Conservation (phyloP, 768 basidiomycete species). For the Rhizopogon roseolus region DNA sequence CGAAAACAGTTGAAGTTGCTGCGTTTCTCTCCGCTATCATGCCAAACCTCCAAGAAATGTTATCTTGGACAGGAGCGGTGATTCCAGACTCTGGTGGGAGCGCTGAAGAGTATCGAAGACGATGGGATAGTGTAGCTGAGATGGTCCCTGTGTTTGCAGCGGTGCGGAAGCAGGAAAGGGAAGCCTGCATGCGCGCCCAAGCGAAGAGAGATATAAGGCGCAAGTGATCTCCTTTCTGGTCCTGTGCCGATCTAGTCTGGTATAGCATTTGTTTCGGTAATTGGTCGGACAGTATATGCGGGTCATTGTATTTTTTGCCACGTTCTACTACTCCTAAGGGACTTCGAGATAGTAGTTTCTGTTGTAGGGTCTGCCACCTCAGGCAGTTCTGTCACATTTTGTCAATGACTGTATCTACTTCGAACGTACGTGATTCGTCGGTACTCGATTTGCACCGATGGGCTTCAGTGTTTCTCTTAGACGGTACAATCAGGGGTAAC, state of each 20-base stretch:
- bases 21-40: conserved; percentile 24
- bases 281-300: no score
- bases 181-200: background rate
- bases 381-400: no score
- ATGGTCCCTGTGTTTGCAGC: background rate
- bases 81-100: background rate
- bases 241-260: no score
- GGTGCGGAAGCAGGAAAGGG: background rate
- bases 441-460: no score
- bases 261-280: background rate
- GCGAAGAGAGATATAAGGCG: background rate
- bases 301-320: no score
- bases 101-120: background rate
- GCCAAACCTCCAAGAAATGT: conserved; percentile 23
- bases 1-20: conserved; percentile 20
- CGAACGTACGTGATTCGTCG: no score
- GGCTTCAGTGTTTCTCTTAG: no score
- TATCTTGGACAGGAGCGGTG: conserved; percentile 17
- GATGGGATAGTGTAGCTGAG: background rate
- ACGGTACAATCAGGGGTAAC: no score
- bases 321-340: background rate
- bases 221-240: background rate
- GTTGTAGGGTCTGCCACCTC: no score
- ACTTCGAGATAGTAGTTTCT: no score
- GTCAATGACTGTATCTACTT: no score